Evolutionary conservation across 1,284 basidiomycete genomes (phyloP), one percentile per base, ranked within the genome.

Genomic region (Ceratobasidium sp.): DNA sequence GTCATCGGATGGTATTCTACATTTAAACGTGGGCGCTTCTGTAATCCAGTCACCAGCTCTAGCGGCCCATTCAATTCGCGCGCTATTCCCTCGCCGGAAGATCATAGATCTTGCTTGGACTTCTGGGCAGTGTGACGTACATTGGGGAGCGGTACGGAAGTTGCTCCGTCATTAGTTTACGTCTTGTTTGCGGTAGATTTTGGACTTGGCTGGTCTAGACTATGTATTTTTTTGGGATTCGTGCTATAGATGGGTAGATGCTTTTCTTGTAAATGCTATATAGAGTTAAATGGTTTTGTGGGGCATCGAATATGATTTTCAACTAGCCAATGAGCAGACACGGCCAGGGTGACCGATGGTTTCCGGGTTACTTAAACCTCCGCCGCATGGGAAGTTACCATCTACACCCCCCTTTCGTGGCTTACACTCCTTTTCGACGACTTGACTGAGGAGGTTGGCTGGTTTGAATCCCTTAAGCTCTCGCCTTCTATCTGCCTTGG

Each of bases 241-340:
- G 25, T 34, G 34, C n/a, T 62, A 34, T 62, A 62, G 37, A 62
- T 62, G 8, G 59, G 9, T 64, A 64, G 62, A 64, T n/a, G 19
- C 22, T 22, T 32, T 64, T 64, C 25, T 13, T 46, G 62, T 29
- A 46, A 37, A 29, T 64, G 25, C 29, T 64, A 64, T 37, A 15
- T 64, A 15, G n/a, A 15, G 43, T 22, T 22, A 25, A 54, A 54
- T 25, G n/a, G n/a, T n/a, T n/a, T n/a, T n/a, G n/a, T n/a, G n/a
- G n/a, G n/a, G n/a, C n/a, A 6, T 54, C 7, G 19, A 25, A 22
- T 54, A 46, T 19, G 44, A 46, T 54, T 54, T 54, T 40, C 11
- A 64, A 29, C 17, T 7, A 46, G 25, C 22, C 19, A 62, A 62
- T 43, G 43, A 43, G 59, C 59, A 15, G 59, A n/a, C 17, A 7